Percentiles rank a stretch among this genome's conserved stretches.
Conservation (phyloP, 176 grass and related monocot species). For the Luzula sylvatica region DNA sequence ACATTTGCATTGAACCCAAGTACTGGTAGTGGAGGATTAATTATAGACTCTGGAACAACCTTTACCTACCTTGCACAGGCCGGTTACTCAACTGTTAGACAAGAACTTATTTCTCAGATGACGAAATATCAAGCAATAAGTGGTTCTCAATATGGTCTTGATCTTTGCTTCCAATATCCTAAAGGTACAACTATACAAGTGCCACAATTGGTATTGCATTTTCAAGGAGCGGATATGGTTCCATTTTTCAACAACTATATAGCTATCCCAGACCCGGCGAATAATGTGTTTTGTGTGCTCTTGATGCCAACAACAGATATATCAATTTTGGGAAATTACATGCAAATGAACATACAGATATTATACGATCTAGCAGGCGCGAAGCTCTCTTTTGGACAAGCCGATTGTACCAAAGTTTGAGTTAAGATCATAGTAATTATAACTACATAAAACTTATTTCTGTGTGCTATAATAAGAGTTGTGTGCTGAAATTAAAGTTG, state of each 20-base stretch:
- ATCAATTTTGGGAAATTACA: constrained; percentile 15
- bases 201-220: constrained; percentile 1
- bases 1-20: background rate
- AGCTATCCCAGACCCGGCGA: background rate
- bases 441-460: too few species aligned
- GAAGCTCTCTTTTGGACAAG: background rate
- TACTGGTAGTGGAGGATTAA: background rate
- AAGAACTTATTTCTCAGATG: background rate
- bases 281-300: background rate
- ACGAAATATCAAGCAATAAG: background rate
- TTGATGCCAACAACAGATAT: background rate
- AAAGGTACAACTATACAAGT: background rate
- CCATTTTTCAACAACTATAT: background rate
- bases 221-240: constrained; percentile 19
- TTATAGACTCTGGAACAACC: constrained; percentile 20
- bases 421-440: background rate
- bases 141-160: background rate
- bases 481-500: too few species aligned
- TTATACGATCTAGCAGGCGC: background rate
- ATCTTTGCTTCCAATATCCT: constrained; percentile 8
- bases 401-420: constrained; percentile 1
- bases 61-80: constrained; percentile 7
- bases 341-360: constrained; percentile 18
- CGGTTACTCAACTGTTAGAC: background rate
- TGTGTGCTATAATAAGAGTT: too few species aligned